Conservation (phyloP, 352 stramenopile genomes). For the Peronospora farinosa region DNA sequence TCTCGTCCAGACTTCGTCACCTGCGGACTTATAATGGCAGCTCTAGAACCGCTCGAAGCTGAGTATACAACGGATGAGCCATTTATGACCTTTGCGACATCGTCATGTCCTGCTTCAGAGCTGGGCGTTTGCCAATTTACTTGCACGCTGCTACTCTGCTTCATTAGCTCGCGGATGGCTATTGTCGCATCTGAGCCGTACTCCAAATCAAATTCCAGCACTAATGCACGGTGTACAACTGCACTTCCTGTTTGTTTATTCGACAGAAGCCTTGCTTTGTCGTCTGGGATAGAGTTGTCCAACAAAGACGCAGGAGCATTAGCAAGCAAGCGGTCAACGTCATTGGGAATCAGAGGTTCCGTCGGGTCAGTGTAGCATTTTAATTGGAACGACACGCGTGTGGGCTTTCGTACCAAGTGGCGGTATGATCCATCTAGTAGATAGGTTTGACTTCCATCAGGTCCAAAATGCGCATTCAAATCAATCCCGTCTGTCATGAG, state of each 20-base stretch:
- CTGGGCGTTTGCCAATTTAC: conserved; percentile 48
- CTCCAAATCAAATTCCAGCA: conserved; percentile 56
- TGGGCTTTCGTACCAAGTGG: conserved; percentile 85
- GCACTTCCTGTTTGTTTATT: conserved; percentile 12
- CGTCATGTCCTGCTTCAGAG: conserved; percentile 1
- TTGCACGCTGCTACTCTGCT: conserved; percentile 82
- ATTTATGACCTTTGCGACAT: conserved; percentile 5
- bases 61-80: conserved; percentile 1
- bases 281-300: background rate
- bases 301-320: conserved; percentile 4
- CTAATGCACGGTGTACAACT: conserved; percentile 29
- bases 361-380: conserved; percentile 82
- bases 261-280: background rate
- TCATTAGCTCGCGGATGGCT: conserved; percentile 90
- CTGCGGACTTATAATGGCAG: conserved; percentile 3
- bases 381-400: conserved; percentile 78
- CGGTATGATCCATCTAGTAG: conserved; percentile 84
- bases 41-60: conserved; percentile 1
- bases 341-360: conserved; percentile 87
- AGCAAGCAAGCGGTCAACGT: conserved; percentile 64
- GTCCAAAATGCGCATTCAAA: conserved; percentile 41
- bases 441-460: conserved; percentile 54
- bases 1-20: conserved; percentile 35
- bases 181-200: conserved; percentile 89
- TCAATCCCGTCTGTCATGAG: conserved; percentile 54